Base-by-base conservation (phyloP, 176 grass and related monocot species). In the Elaeis guineensis region DNA sequence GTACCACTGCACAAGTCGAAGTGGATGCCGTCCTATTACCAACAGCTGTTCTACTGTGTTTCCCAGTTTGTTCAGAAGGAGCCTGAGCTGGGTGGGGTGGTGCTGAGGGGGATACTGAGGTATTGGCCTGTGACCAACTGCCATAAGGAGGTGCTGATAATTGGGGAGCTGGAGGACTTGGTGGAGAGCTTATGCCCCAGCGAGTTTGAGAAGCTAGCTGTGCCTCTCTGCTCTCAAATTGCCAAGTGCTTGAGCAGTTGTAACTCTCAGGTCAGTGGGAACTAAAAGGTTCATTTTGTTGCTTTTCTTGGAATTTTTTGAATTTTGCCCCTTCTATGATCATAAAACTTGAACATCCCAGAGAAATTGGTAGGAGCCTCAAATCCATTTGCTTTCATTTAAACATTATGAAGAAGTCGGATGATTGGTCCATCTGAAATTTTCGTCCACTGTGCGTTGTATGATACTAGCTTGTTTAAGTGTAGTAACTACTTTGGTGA, bases 141-240 rank as follows among this genome's bases (percentile, higher is more conserved):
- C 77, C 83, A 91, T 71, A 91, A 97, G 84, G 87, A 91, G 77
- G 69, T 91, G 74, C 58, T 97, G 30, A 75, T 97, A 51, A 87
- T 96, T 51, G 83, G 75, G 11, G 93, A 97, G 85, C 76, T 96
- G 18, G 83, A 90, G 78, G 83, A 85, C 66, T 63, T 97, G n/a
- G 6, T 78, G 8, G 79, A 78, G 25, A n/a, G 50, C 22, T 65
- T 88, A 20, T 59, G 63, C 5, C 67, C 39, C 12, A 4, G 9
- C 2, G 80, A 68, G 48, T 80, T 97, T 58, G 64, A 83, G 51
- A 82, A 67, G 29, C 48, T 97, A 23, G 84, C 70, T 0, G 62
- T 78, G 58, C 78, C 82, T 12, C 32, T 97, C 67, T 97, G 83
- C 74, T 65, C 78, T 32, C 72, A 64, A 16, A 80, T 97, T 54